Evolutionary conservation across 1,284 basidiomycete species (phyloP), one percentile per base, ranked within the genome.

Genomic region (Cutaneotrichosporon sp.): DNA sequence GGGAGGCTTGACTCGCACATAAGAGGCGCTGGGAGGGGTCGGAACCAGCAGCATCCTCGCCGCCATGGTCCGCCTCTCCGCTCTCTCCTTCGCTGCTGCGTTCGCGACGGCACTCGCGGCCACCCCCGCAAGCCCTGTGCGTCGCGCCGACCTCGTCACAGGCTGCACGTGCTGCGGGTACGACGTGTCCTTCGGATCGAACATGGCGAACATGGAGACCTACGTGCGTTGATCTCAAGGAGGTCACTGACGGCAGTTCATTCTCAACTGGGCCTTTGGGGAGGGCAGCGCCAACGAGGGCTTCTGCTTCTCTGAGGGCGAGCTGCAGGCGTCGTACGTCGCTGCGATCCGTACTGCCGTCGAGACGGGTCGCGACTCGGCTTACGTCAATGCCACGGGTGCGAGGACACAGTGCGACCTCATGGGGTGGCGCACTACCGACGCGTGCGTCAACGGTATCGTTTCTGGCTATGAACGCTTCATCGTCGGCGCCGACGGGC

Each of bases 81-180:
- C n/a, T n/a, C n/a, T n/a, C n/a, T n/a, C n/a, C n/a, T n/a, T n/a
- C n/a, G n/a, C n/a, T n/a, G n/a, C n/a, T n/a, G n/a, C n/a, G n/a
- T n/a, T n/a, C n/a, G n/a, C n/a, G n/a, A n/a, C n/a, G n/a, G n/a
- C n/a, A n/a, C n/a, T n/a, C n/a, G n/a, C n/a, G n/a, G n/a, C n/a
- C n/a, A n/a, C n/a, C n/a, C n/a, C n/a, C n/a, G n/a, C n/a, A n/a
- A n/a, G n/a, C n/a, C n/a, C n/a, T n/a, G n/a, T n/a, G n/a, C n/a
- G n/a, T n/a, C n/a, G n/a, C n/a, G n/a, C 34, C 34, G 34, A 36
- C 34, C 34, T 36, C 34, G 42, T 55, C 36, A 55, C 54, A 6
- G 54, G 42, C 25, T 55, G 54, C 29, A 45, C 54, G 11, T 55
- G 54, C 42, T 55, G 54, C 22, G 54, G 54, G 27, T 31, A n/a